Conservation (phyloP, 345 rosid genomes). For the Trapa bicornis region DNA sequence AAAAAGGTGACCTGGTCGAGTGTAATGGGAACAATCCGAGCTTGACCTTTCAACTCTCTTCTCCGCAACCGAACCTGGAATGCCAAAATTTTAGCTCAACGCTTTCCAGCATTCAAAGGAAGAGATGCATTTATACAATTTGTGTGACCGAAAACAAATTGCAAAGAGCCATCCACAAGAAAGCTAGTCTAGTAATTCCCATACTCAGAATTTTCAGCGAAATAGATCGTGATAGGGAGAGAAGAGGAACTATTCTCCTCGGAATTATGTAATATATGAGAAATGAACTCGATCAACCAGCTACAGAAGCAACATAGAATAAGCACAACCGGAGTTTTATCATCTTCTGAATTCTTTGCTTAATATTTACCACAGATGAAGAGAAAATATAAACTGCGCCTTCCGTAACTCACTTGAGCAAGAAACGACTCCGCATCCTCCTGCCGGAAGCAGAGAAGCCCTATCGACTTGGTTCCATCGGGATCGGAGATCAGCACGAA, state of each 20-base stretch:
- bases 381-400: background rate
- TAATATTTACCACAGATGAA: background rate
- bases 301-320: background rate
- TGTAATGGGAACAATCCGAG: constrained; percentile 76
- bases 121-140: background rate
- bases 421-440: constrained; percentile 94
- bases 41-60: constrained; percentile 54
- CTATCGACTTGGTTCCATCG: constrained; percentile 62
- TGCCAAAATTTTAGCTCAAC: background rate
- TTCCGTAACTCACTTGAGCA: constrained; percentile 41
- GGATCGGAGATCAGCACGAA: constrained; percentile 95
- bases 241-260: background rate
- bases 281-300: background rate
- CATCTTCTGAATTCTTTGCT: background rate
- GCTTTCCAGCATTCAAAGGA: background rate
- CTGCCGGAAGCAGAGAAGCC: constrained; percentile 85
- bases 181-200: background rate
- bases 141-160: background rate
- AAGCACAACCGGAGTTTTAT: background rate
- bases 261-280: background rate
- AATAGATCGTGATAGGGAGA: background rate
- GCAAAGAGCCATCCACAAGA: background rate
- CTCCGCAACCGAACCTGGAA: constrained; percentile 64
- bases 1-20: constrained; percentile 62
- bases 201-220: background rate